A percentile compares a stretch with the other conserved stretches of the same genome.
Evolutionary conservation across 176 grass and related monocot genomes (phyloP).

Genomic region (Aegilops speltoides): DNA sequence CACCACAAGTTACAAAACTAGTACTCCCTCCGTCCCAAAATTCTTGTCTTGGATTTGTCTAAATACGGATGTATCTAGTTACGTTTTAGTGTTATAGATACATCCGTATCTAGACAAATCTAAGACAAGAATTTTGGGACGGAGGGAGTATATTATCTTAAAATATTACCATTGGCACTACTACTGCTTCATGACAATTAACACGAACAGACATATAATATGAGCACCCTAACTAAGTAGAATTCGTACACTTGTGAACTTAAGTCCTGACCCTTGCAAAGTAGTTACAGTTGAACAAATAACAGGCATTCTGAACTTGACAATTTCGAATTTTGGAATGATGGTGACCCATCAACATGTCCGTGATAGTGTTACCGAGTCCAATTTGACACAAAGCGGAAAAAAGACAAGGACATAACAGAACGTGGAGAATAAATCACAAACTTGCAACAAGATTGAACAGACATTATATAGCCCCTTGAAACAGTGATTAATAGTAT

Average conservation of each 20-base stretch:
- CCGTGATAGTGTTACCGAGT: not conserved
- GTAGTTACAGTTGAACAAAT: not conserved
- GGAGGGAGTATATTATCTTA: not conserved
- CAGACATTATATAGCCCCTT: not conserved
- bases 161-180: not conserved
- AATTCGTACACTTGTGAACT: not conserved
- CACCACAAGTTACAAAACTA: slow-evolving; percentile 8
- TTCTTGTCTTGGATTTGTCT: no score
- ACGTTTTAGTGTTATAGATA: no score
- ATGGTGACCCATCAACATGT: not conserved
- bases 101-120: no score
- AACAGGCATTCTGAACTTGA: not conserved
- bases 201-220: not conserved
- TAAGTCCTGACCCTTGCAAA: not conserved
- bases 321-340: slow-evolving; percentile 17
- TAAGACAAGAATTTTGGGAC: no score
- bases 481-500: not conserved
- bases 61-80: no score
- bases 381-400: not conserved
- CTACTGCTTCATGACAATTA: not conserved
- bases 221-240: slow-evolving; percentile 13
- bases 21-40: no score
- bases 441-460: not conserved
- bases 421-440: not conserved
- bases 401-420: not conserved